Evolutionary conservation across 495 filamentous ascomycete species (phyloP).

Genomic region (Hypoxylon crocopeplum): DNA sequence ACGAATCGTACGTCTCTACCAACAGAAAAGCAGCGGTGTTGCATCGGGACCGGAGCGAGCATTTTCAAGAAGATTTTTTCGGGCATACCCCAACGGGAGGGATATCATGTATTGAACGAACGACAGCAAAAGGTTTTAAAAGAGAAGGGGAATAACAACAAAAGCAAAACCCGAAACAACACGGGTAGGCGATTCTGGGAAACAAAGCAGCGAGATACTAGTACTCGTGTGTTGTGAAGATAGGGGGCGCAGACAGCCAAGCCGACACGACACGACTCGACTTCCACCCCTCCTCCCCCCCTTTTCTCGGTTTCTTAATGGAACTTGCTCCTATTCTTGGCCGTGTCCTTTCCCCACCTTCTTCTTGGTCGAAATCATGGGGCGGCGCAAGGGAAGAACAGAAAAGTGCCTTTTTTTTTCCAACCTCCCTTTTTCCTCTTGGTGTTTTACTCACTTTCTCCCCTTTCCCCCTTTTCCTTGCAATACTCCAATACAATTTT

Average conservation of each 20-base stretch:
- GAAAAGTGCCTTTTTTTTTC: constrained; percentile 21
- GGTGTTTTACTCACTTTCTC: neutral
- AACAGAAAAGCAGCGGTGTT: constrained; percentile 5
- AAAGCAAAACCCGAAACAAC: constrained; percentile 5
- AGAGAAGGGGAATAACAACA: neutral
- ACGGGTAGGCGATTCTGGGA: neutral
- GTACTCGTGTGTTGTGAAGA: neutral
- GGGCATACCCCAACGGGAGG: too few relatives aligned
- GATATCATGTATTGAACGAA: constrained; percentile 21
- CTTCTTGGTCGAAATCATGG: constrained; percentile 9
- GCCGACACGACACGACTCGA: neutral
- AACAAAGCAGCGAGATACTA: neutral
- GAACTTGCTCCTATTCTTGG: constrained; percentile 2
- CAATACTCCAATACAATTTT: too few relatives aligned
- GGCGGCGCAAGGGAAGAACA: constrained; percentile 22
- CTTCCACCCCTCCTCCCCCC: constrained; percentile 2
- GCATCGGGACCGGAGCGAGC: constrained; percentile 29
- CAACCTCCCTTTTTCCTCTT: constrained; percentile 2
- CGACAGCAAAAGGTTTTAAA: constrained; percentile 8
- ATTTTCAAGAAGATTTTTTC: constrained; percentile 19
- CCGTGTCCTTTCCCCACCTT: neutral
- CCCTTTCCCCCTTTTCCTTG: neutral
- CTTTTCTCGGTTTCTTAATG: constrained; percentile 5
- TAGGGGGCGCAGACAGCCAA: constrained; percentile 1
- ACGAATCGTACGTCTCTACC: neutral